Evolutionary conservation across 108 stramenopile genomes (phyloP).

Genomic region (Skeletonema potamos): DNA sequence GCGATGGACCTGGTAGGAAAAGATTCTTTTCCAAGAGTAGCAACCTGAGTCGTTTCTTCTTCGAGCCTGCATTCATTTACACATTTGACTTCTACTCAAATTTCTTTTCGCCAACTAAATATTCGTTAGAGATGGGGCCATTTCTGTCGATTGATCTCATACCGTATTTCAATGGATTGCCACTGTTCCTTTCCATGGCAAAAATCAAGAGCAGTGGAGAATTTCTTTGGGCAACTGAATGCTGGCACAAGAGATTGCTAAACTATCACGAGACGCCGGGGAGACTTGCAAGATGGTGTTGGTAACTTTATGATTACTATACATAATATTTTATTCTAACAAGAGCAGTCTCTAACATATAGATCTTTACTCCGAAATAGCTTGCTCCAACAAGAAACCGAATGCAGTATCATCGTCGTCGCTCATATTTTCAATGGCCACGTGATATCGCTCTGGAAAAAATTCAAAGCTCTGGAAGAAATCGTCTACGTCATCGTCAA

Average conservation of each 20-base stretch:
- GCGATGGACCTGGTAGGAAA: slow-evolving; percentile 33
- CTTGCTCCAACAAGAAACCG: slow-evolving; percentile 42
- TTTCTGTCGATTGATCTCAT: slow-evolving; percentile 47
- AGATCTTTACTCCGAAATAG: slow-evolving; percentile 29
- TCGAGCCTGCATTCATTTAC: slow-evolving; percentile 43
- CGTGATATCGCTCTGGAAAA: slow-evolving; percentile 37
- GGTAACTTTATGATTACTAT: neutral
- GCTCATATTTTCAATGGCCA: slow-evolving; percentile 38
- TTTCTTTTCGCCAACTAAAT: slow-evolving; percentile 40
- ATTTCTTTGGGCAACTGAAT: slow-evolving; percentile 49
- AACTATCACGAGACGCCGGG: slow-evolving; percentile 22
- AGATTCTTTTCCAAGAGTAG: slow-evolving; percentile 44
- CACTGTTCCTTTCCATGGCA: slow-evolving; percentile 50
- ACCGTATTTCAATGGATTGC: slow-evolving; percentile 52
- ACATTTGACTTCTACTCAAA: slow-evolving; percentile 50
- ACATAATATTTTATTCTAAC: neutral
- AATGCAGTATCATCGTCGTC: slow-evolving; percentile 50
- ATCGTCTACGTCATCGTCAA: slow-evolving; percentile 35
- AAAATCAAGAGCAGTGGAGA: slow-evolving; percentile 33
- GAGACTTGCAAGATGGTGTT: slow-evolving; percentile 10
- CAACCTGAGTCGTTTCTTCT: slow-evolving; percentile 39
- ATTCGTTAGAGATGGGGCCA: slow-evolving; percentile 38
- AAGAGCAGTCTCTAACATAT: neutral
- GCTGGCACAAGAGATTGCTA: slow-evolving; percentile 42
- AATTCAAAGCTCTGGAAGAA: slow-evolving; percentile 43